Percentiles rank a stretch among this genome's conserved stretches.
Evolutionary conservation across 257 asterid genomes (phyloP).

Genomic region (Vinca minor): DNA sequence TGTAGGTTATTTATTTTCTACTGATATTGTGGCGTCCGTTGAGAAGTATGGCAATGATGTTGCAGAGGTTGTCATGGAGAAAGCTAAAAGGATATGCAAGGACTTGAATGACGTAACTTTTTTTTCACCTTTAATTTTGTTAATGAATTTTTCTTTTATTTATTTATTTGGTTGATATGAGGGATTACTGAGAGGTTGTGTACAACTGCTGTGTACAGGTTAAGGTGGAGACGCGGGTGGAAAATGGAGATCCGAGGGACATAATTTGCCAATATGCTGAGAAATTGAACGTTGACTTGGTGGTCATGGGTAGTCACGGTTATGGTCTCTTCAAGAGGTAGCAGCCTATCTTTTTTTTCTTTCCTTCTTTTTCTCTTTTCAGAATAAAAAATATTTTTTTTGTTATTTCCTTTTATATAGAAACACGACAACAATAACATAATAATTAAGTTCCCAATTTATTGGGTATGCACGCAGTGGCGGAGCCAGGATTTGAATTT

Average conservation of each 20-base stretch:
- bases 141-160: too few relatives aligned
- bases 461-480: too few relatives aligned
- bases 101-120: constrained; percentile 21
- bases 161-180: too few relatives aligned
- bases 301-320: constrained; percentile 67
- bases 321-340: constrained; percentile 62
- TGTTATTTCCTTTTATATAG: too few relatives aligned
- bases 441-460: too few relatives aligned
- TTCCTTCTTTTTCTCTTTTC: not conserved
- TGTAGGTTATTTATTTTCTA: constrained; percentile 45
- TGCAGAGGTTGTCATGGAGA: constrained; percentile 38
- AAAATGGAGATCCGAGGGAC: constrained; percentile 73
- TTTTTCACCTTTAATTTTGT: too few relatives aligned
- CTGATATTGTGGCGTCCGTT: constrained; percentile 36
- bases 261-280: constrained; percentile 55
- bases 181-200: not conserved
- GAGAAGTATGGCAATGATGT: constrained; percentile 43
- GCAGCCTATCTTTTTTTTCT: not conserved
- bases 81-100: constrained; percentile 39
- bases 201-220: too few relatives aligned
- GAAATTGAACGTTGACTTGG: constrained; percentile 46
- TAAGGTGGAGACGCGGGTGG: constrained; percentile 54
- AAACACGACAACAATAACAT: too few relatives aligned
- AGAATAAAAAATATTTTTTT: not conserved
- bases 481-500: too few relatives aligned